Evolutionary conservation across 2,329 filamentous ascomycete genomes (phyloP).

Genomic region (Aspergillus pseudoglaucus): DNA sequence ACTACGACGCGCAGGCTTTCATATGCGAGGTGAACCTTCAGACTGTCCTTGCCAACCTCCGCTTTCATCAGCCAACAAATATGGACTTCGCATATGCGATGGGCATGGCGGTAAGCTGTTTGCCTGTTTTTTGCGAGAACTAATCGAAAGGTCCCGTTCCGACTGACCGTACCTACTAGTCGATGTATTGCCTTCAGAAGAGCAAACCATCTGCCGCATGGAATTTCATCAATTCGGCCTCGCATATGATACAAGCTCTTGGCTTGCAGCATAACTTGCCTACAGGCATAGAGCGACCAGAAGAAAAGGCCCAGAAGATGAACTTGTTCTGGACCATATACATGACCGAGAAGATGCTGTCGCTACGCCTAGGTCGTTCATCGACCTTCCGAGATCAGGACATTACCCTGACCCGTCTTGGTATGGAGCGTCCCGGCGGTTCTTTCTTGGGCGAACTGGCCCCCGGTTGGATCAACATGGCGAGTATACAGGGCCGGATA

Average conservation of each 20-base stretch:
- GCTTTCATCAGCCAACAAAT: conserved; percentile 4
- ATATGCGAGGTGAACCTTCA: conserved; percentile 8
- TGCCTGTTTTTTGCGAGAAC: neutral
- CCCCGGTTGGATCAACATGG: conserved; percentile 6
- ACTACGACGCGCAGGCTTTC: conserved; percentile 6
- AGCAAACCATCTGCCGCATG: conserved; percentile 4
- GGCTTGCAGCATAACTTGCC: conserved; percentile 5
- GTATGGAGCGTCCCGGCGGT: neutral
- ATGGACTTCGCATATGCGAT: conserved; percentile 7
- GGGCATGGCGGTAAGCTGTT: conserved; percentile 9
- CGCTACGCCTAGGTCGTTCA: conserved; percentile 7
- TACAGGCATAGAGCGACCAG: neutral
- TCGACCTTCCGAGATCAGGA: conserved; percentile 9
- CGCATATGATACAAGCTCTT: conserved; percentile 6
- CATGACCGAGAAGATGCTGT: conserved; percentile 5
- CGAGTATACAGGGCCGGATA: conserved; percentile 7
- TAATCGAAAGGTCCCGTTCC: neutral
- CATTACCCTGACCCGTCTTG: conserved; percentile 2
- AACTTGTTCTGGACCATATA: conserved; percentile 7
- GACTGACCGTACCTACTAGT: neutral
- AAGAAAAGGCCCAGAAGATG: neutral
- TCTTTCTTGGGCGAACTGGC: conserved; percentile 3
- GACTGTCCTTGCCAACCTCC: conserved; percentile 7
- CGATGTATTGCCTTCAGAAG: neutral
- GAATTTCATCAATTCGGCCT: conserved; percentile 9